These are phyloP conservation scores for Astrothelium subdiscretum DNA, from an alignment of 495 filamentous ascomycete species.

Conservation along the genomic window DNA sequence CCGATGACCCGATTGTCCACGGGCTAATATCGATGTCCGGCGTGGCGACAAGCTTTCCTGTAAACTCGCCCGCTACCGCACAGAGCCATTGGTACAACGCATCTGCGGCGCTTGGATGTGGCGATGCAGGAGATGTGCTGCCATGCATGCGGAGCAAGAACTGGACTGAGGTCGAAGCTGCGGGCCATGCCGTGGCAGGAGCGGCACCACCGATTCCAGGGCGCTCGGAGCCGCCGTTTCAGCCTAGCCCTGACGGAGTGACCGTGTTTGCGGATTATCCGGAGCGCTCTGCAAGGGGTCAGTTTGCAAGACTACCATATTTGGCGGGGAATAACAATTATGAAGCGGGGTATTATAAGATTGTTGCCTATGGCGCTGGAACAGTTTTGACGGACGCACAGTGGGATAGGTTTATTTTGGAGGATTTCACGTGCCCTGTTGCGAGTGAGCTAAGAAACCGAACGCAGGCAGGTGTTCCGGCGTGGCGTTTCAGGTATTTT, in stretches of 20 bases:
- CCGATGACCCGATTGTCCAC: slow-evolving; percentile 5
- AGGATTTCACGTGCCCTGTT: slow-evolving; percentile 8
- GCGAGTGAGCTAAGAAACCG: background rate
- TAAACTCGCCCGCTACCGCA: background rate
- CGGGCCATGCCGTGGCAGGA: background rate
- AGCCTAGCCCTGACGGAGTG: slow-evolving; percentile 5
- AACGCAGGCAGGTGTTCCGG: background rate
- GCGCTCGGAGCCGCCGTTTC: slow-evolving; percentile 1
- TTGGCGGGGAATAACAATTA: slow-evolving; percentile 4
- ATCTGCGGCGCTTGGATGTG: slow-evolving; percentile 2
- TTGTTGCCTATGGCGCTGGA: background rate
- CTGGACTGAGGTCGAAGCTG: slow-evolving; percentile 18
- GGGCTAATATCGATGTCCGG: slow-evolving; percentile 8
- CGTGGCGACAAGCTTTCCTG: slow-evolving; percentile 1
- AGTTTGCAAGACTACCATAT: slow-evolving; percentile 5
- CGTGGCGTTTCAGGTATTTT: slow-evolving; percentile 9
- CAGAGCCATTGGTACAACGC: slow-evolving; percentile 1
- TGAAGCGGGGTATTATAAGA: slow-evolving; percentile 3
- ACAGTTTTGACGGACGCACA: background rate
- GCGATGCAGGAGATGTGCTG: slow-evolving; percentile 15
- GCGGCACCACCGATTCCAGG: background rate
- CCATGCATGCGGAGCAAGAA: slow-evolving; percentile 36
- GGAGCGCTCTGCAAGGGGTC: background rate
- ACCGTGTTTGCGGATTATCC: slow-evolving; percentile 5
- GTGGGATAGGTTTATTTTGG: slow-evolving; percentile 3